phyloP scores from a whole-genome alignment of 495 filamentous ascomycete species.

The Cercophora scortea region DNA sequence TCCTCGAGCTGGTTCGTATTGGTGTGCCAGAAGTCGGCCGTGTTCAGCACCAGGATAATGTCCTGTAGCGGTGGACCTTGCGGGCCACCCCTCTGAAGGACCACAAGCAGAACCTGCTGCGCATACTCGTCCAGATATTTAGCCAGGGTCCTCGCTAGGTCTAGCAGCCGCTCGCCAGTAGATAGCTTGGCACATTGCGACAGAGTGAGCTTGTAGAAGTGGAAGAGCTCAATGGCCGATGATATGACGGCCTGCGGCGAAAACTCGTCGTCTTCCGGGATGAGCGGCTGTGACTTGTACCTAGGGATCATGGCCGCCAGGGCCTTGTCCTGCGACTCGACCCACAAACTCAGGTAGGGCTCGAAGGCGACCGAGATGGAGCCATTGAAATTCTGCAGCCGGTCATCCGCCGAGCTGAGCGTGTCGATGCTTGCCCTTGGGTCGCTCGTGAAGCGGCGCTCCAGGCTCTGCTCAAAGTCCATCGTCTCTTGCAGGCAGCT shows the following conservation, averaged over 20 bases:
- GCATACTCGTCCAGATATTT: conserved; percentile 96
- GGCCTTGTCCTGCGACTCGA: conserved; percentile 90
- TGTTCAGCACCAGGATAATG: conserved; percentile 80
- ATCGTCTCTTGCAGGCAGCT: conserved; percentile 94
- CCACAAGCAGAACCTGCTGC: conserved; percentile 79
- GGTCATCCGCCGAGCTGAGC: conserved; percentile 71
- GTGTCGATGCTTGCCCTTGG: conserved; percentile 87
- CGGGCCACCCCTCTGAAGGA: conserved; percentile 55
- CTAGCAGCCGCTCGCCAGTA: conserved; percentile 75
- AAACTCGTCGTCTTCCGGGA: conserved; percentile 84
- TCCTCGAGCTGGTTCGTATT: conserved; percentile 90
- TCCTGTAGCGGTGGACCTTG: conserved; percentile 64
- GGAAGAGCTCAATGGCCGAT: conserved; percentile 93
- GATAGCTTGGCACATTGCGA: conserved; percentile 96
- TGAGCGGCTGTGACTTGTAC: conserved; percentile 77
- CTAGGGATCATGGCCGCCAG: conserved; percentile 78
- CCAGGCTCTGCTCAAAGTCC: conserved; percentile 91
- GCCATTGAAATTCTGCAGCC: conserved; percentile 72
- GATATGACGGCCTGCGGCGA: conserved; percentile 80
- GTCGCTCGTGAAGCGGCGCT: conserved; percentile 71
- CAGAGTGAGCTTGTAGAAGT: conserved; percentile 85
- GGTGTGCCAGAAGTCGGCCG: conserved; percentile 93
- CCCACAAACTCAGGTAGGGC: conserved; percentile 93
- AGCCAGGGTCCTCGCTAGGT: conserved; percentile 75
- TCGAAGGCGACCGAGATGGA: conserved; percentile 96